Conservation (phyloP, 2,329 filamentous ascomycete genomes). For the Colletotrichum cuscutae region DNA sequence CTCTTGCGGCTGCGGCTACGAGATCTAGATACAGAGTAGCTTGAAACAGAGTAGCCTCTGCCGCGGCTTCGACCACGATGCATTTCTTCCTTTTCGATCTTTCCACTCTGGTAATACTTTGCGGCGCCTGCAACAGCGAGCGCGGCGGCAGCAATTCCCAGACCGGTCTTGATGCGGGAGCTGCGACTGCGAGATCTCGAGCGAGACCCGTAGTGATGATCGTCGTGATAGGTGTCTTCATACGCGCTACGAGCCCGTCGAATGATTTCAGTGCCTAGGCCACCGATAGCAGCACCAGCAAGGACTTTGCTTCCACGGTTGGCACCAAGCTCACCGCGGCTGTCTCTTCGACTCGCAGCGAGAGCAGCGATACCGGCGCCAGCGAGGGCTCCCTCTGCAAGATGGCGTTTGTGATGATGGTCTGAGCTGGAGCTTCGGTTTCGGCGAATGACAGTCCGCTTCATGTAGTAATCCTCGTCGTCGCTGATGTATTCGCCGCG, state of each 20-base stretch:
- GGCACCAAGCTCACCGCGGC: slow-evolving; percentile 59
- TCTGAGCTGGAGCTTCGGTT: slow-evolving; percentile 62
- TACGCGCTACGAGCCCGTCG: slow-evolving; percentile 71
- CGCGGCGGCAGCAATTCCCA: slow-evolving; percentile 71
- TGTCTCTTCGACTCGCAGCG: slow-evolving; percentile 63
- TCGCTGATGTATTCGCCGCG: slow-evolving; percentile 47
- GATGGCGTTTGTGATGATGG: slow-evolving; percentile 64
- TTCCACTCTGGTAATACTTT: slow-evolving; percentile 71
- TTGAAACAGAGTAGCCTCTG: slow-evolving; percentile 48
- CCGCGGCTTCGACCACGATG: slow-evolving; percentile 65
- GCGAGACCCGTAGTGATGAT: slow-evolving; percentile 55
- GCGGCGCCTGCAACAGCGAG: slow-evolving; percentile 73
- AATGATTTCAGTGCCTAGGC: slow-evolving; percentile 69
- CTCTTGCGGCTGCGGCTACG: slow-evolving; percentile 49
- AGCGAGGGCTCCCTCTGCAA: slow-evolving; percentile 73
- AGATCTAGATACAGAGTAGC: slow-evolving; percentile 54
- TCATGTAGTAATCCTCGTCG: slow-evolving; percentile 53
- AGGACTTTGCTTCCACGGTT: slow-evolving; percentile 68
- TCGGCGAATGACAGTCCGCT: slow-evolving; percentile 60
- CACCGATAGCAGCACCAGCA: slow-evolving; percentile 71
- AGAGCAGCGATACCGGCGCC: slow-evolving; percentile 72
- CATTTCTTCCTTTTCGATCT: slow-evolving; percentile 68
- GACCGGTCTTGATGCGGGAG: slow-evolving; percentile 67
- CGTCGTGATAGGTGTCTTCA: slow-evolving; percentile 47
- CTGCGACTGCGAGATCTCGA: slow-evolving; percentile 43